phyloP scores from a whole-genome alignment of 306 rosid species.

The Fagus crenata region DNA sequence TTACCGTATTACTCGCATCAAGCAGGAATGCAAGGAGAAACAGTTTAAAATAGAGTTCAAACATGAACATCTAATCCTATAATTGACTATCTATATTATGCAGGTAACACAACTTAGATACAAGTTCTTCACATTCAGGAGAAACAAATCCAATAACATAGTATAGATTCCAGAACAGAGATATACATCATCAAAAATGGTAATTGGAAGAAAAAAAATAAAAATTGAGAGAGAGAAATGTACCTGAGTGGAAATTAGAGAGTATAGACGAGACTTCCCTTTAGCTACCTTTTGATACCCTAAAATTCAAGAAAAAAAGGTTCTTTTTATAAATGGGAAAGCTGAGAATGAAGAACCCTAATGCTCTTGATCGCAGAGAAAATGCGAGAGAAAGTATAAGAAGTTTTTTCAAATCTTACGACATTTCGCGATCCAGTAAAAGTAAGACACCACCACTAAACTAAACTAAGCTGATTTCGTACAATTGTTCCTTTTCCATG shows the following conservation, averaged over 20 bases:
- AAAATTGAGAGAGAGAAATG: neutral
- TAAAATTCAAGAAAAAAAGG: conserved; percentile 22
- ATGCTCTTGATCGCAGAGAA: conserved; percentile 8
- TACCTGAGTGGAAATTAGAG: conserved; percentile 60
- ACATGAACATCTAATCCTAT: no score
- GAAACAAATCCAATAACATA: neutral
- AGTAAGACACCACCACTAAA: no score
- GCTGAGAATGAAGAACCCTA: neutral
- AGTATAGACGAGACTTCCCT: conserved; percentile 58
- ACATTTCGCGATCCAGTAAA: no score
- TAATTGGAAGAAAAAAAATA: neutral
- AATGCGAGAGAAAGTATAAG: neutral
- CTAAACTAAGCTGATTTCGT: neutral
- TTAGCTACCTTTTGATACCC: conserved; percentile 85
- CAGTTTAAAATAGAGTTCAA: neutral
- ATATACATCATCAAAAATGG: neutral
- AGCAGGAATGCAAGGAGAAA: neutral
- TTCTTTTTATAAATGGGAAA: neutral
- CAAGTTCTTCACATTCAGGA: neutral
- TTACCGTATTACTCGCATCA: neutral
- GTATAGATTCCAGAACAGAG: no score
- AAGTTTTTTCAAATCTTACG: neutral
- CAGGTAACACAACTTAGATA: no score
- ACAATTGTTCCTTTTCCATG: neutral
- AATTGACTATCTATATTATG: neutral